Evolutionary conservation across 1,284 basidiomycete species (phyloP).

Genomic region (Phellopilus nigrolimitatus): DNA sequence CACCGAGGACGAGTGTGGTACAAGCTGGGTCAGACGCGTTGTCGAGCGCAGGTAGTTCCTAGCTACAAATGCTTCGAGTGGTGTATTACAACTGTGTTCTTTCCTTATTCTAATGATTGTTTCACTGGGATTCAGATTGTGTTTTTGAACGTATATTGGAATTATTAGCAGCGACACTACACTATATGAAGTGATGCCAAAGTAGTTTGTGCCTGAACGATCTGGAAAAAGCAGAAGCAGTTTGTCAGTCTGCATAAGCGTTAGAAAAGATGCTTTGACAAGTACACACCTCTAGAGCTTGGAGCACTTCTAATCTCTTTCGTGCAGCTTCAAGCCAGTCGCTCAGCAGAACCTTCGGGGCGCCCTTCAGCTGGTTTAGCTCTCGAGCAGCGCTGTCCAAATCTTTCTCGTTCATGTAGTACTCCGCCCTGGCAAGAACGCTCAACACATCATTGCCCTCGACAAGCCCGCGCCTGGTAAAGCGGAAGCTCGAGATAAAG

Average conservation of each 20-base stretch:
- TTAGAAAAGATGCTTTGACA: constrained; percentile 10
- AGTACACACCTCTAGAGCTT: constrained; percentile 76
- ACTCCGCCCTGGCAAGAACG: constrained; percentile 86
- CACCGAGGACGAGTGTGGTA: constrained; percentile 13
- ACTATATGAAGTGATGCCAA: constrained; percentile 45
- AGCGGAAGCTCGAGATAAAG: constrained; percentile 72
- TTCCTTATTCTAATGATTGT: not conserved
- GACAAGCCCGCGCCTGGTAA: constrained; percentile 72
- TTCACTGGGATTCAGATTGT: not conserved
- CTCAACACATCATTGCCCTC: constrained; percentile 83
- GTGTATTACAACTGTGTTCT: not conserved
- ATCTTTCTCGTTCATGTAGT: constrained; percentile 88
- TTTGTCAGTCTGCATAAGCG: not conserved
- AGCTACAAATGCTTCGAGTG: not conserved
- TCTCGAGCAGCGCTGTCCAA: constrained; percentile 89
- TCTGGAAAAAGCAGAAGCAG: constrained; percentile 36
- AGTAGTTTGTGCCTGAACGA: constrained; percentile 81
- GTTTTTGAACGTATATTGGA: not conserved
- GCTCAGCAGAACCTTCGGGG: constrained; percentile 74
- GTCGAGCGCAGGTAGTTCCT: constrained; percentile 8
- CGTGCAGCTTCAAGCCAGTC: constrained; percentile 95
- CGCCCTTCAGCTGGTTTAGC: constrained; percentile 86
- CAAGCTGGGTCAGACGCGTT: constrained; percentile 15
- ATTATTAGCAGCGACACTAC: constrained; percentile 22
- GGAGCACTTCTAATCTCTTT: constrained; percentile 85